A percentile compares a stretch with the other conserved stretches of the same genome.
Evolutionary conservation across 352 stramenopile species (phyloP).

Genomic region (Saprolegnia diclina): DNA sequence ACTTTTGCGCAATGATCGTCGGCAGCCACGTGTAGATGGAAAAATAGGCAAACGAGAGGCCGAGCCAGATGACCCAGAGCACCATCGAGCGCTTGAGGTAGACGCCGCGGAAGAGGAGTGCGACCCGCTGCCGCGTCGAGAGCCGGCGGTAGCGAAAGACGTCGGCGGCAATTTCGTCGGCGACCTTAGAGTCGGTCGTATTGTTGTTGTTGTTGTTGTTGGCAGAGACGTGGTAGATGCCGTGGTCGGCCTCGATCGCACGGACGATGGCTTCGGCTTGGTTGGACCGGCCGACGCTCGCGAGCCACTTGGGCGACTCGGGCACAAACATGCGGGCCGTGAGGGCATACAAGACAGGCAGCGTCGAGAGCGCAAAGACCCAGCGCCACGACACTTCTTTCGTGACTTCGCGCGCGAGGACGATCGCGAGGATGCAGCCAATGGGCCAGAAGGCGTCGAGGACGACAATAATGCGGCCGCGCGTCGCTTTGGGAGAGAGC

Average conservation of each 20-base stretch:
- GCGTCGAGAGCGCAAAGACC: constrained; percentile 31
- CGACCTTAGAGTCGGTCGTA: neutral
- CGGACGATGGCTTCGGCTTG: constrained; percentile 34
- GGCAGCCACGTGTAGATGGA: constrained; percentile 31
- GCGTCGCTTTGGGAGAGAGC: constrained; percentile 32
- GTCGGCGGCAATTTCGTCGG: constrained; percentile 12
- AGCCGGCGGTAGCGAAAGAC: constrained; percentile 26
- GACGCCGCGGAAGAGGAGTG: constrained; percentile 28
- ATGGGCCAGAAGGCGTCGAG: constrained; percentile 39
- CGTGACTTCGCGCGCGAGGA: constrained; percentile 32
- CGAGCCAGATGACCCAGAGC: constrained; percentile 31
- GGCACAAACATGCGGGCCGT: constrained; percentile 31
- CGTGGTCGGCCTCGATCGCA: constrained; percentile 31
- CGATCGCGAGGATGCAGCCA: constrained; percentile 34
- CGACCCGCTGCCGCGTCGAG: constrained; percentile 2
- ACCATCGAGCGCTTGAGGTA: constrained; percentile 31
- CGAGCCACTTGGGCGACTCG: constrained; percentile 47
- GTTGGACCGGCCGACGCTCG: constrained; percentile 30
- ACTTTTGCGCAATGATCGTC: constrained; percentile 2
- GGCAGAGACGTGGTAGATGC: constrained; percentile 9
- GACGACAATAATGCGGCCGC: constrained; percentile 34
- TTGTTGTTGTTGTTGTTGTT: neutral
- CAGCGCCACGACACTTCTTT: constrained; percentile 35
- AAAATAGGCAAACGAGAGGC: constrained; percentile 32
- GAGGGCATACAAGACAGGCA: constrained; percentile 31